Base-by-base conservation (phyloP, 495 filamentous ascomycete genomes). In the Entonaema liquescens region DNA sequence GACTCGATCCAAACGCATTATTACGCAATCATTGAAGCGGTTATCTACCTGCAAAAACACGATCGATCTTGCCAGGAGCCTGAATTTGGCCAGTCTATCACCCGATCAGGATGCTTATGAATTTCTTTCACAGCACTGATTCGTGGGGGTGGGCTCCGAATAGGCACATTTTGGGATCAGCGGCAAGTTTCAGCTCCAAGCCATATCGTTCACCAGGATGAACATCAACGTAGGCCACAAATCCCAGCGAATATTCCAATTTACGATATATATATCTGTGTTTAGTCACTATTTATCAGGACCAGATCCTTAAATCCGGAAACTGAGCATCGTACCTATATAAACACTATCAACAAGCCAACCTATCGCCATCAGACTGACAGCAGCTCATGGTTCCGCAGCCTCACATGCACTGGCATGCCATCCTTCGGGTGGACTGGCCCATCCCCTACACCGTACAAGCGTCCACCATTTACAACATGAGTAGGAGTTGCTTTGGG, bases 341-440 rank as follows among this genome's bases (percentile, higher is more conserved):
- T 19, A 57, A n/a, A n/a, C n/a, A n/a, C 17, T n/a, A 47, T 11
- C 4, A 23, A 35, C 8, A n/a, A 56, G 25, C 17, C 15, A 56
- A 17, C 9, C 17, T 21, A 17, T 9, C 1, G 13, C 19, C 15
- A 26, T 60, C 57, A 74, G 44, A 21, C 19, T 19, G 52, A 60
- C 28, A 53, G 53, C 28, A 53, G 53, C 28, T 53, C 26, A 40
- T 75, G 61, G 23, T 53, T 36, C 12, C 68, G 57, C 50, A 77
- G 17, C 31, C 61, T 74, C 50, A 72, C 68, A 49, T 71, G 72
- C 12, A 73, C 69, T 25, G 75, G 71, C 73, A 76, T 76, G 1
- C 75, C 73, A 28, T 76, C 77, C 50, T 79, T 78, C 15, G 75
- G 75, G n/a, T 80, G 75, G 3, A 74, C 72, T 5, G 78, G 74